Base-by-base conservation (phyloP, 2,329 filamentous ascomycete genomes). In the Colletotrichum sp. region DNA sequence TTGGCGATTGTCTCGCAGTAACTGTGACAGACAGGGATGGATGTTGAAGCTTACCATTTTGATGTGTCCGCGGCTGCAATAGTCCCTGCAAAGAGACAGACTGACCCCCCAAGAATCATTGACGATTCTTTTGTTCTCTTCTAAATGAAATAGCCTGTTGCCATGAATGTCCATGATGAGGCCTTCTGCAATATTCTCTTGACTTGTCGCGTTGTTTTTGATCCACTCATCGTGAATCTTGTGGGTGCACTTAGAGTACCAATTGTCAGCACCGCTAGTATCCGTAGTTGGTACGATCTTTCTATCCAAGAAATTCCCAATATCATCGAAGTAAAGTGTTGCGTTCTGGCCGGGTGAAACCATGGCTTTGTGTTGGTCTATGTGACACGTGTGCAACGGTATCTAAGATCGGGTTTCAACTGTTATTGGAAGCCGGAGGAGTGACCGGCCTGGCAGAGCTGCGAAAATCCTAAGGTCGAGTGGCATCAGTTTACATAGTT, bases 1-100 rank as follows among this genome's bases (percentile, higher is more conserved):
- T 49, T 49, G 6, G 44, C 3, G 3, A 1, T 21, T 21, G n/a
- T 21, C n/a, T 49, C n/a, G 4, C 4, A 21, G 44, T 7, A 49
- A 12, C 4, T n/a, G 10, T 12, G 9, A 0, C 1, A 7, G 9
- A n/a, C 1, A 10, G 0, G 9, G 1, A 0, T 39, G 3, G 15
- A n/a, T 18, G 5, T 18, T 39, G 16, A 1, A 44, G 18, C 39
- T 49, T 7, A 49, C 44, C 44, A 49, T 21, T 7, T 49, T 49
- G n/a, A 49, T 49, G 44, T 49, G 18, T 1, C 2, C 44, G 10
- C 44, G 44, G 3, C 44, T 49, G 44, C 44, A 49, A 3, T 49
- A 49, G 0, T 49, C 6, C 44, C 10, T 49, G n/a, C 44, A 49
- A 7, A 49, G 5, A 49, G 44, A 21, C 1, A 49, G 0, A 49